Evolutionary conservation across 495 filamentous ascomycete genomes (phyloP), one percentile per base, ranked within the genome.

Genomic region (Penicillium dipodomyicola): DNA sequence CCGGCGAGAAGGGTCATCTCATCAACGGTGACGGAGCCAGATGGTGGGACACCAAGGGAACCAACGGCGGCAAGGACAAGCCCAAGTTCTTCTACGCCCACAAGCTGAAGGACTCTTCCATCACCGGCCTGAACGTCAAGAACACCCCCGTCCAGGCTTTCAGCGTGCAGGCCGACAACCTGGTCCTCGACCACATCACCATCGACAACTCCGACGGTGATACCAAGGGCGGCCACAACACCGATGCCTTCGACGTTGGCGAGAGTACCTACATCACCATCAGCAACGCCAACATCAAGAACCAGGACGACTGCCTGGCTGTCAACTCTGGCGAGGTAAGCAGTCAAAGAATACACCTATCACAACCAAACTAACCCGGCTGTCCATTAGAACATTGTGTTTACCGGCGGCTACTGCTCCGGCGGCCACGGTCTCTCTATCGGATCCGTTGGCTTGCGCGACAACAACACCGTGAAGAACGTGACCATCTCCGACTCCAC

Each of bases 341-440:
- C 15, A 27, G 25, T 17, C 49, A 15, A 22, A 51, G 1, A 5
- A 52, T 20, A 23, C 22, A 4, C 22, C 25, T 27, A 22, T 22
- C 39, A 1, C 23, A 0, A 10, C 14, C 20, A 29, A 4, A 22
- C 44, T 52, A 54, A 48, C 27, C 9, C 5, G 19, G 5, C n/a
- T 3, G 5, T 17, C 12, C 22, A 4, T 0, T 43, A 73, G 75
- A 76, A 79, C 62, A 83, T 85, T 59, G 68, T 72, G 11, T 82
- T 85, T 67, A 78, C 74, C 14, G 73, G 76, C n/a, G 80, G 77
- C 17, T 67, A 65, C 51, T 81, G 81, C 72, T 78, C 73, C 33
- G 84, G 84, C 11, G 84, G 84, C n/a, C 84, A 87, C 66, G 84
- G 85, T n/a, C 69, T 88, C 12, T 84, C 81, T 51, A 87, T 89